phyloP scores from a whole-genome alignment of 2,329 filamentous ascomycete species.

The Hypoxylon sp. region DNA sequence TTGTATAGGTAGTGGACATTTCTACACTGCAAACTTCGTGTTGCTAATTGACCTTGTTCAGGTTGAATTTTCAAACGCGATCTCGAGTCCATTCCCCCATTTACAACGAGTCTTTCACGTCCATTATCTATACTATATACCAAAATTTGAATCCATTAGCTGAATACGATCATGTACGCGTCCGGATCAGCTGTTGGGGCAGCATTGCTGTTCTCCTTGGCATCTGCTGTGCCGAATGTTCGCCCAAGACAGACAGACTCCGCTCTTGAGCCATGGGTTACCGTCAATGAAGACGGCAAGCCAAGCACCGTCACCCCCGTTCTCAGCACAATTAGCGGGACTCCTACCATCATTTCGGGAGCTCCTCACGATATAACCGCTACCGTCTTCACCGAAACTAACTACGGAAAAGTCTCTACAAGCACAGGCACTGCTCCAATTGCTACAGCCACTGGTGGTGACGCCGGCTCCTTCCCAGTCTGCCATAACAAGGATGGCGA shows the following conservation, averaged over 20 bases:
- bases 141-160: not conserved
- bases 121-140: conserved; percentile 1
- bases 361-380: conserved; percentile 61
- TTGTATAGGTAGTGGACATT: not conserved
- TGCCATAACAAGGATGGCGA: conserved; percentile 65
- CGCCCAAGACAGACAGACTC: conserved; percentile 48
- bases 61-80: conserved; percentile 15
- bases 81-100: conserved; percentile 14
- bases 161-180: conserved; percentile 40
- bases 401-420: conserved; percentile 51
- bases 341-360: conserved; percentile 58
- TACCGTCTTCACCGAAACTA: conserved; percentile 56
- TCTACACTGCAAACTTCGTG: not conserved
- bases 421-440: conserved; percentile 62
- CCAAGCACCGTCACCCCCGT: conserved; percentile 67
- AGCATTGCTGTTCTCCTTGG: conserved; percentile 48
- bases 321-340: conserved; percentile 63
- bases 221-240: conserved; percentile 49
- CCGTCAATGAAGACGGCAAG: conserved; percentile 63
- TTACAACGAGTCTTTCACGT: conserved; percentile 27
- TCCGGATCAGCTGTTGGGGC: conserved; percentile 43
- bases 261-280: conserved; percentile 67
- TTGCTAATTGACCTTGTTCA: conserved; percentile 9
- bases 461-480: conserved; percentile 64
- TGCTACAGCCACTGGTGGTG: conserved; percentile 61